phyloP scores from a whole-genome alignment of 139 green algal species.

The Volvox africanus region DNA sequence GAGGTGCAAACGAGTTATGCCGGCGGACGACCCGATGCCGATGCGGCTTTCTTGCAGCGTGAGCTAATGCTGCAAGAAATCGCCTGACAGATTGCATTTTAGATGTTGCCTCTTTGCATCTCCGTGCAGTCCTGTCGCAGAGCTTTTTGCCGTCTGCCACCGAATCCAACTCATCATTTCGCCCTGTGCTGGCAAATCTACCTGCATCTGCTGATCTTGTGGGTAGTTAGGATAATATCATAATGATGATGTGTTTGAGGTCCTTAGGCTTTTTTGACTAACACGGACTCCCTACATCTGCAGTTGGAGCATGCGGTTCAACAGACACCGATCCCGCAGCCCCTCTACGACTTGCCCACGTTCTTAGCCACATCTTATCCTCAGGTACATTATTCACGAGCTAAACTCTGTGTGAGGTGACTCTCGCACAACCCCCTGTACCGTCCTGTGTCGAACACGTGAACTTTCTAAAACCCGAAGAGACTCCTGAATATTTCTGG shows the following conservation, averaged over 20 bases:
- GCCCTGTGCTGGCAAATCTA: slow-evolving; percentile 1
- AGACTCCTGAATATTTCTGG: not conserved
- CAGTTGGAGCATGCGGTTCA: slow-evolving; percentile 18
- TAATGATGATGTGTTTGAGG: not conserved
- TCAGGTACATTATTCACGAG: not conserved
- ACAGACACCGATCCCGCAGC: not conserved
- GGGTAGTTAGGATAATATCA: not conserved
- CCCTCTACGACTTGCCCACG: slow-evolving; percentile 32
- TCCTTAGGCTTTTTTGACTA: no score
- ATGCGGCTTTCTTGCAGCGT: slow-evolving; percentile 23
- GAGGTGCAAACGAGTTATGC: not conserved
- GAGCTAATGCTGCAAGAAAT: not conserved
- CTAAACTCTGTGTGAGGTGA: not conserved
- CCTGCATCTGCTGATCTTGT: slow-evolving; percentile 6
- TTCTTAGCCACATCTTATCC: not conserved
- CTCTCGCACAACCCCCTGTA: not conserved
- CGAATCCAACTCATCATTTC: not conserved
- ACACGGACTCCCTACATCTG: no score
- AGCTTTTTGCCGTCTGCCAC: not conserved
- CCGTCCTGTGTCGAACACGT: not conserved
- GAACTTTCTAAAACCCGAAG: not conserved
- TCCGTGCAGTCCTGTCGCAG: not conserved
- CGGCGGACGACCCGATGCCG: not conserved
- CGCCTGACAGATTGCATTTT: not conserved
- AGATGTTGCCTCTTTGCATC: not conserved